Percentiles rank a stretch among this genome's conserved stretches.
Conservation (phyloP, 2,329 filamentous ascomycete genomes). For the Xylaria sp. region DNA sequence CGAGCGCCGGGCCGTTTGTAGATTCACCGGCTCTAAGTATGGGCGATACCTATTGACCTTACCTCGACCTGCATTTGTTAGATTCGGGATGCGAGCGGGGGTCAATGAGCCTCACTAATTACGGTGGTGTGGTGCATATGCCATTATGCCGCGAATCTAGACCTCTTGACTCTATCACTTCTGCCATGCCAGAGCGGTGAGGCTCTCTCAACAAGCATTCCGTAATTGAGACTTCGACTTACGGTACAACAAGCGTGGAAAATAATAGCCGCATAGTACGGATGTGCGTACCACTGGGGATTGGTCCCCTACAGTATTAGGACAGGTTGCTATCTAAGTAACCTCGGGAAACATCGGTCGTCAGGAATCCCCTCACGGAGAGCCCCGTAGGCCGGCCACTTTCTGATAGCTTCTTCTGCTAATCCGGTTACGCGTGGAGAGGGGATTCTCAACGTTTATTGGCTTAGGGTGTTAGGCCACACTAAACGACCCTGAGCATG, state of each 20-base stretch:
- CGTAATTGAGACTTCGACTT: background rate
- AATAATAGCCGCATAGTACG: background rate
- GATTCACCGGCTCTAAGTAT: constrained; percentile 10
- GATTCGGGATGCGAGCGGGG: background rate
- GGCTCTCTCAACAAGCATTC: background rate
- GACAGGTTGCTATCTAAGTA: background rate
- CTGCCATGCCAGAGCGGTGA: background rate
- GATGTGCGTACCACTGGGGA: background rate
- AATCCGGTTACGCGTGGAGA: constrained; percentile 18
- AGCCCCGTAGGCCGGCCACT: background rate
- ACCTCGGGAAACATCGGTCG: constrained; percentile 20
- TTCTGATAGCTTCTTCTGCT: background rate
- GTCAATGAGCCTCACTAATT: constrained; percentile 20
- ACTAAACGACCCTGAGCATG: constrained; percentile 13
- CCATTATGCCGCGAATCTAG: constrained; percentile 18
- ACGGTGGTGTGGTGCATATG: constrained; percentile 7
- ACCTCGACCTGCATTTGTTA: background rate
- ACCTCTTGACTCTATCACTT: constrained; percentile 2
- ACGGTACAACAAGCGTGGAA: background rate
- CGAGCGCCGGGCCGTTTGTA: constrained; percentile 38
- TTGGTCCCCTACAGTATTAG: background rate
- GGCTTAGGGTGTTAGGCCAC: constrained; percentile 6
- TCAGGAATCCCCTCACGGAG: constrained; percentile 9
- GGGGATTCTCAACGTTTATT: constrained; percentile 16
- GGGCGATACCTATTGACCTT: constrained; percentile 10